Base-by-base conservation (phyloP, 345 rosid species). In the Hibiscus tridactylites region DNA sequence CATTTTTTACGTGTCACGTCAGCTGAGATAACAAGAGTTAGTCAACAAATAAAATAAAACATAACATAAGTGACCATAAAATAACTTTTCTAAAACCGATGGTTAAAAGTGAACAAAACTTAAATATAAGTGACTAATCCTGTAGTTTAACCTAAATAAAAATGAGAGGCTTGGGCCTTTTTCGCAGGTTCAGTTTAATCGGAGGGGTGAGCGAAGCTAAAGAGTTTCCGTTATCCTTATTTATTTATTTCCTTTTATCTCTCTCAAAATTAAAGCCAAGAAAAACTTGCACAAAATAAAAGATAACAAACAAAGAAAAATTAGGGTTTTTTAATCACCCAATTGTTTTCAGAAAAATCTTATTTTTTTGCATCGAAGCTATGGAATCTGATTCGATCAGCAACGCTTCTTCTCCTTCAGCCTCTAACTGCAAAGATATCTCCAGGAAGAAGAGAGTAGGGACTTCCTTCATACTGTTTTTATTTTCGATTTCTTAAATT, bases 401-500 rank as follows among this genome's bases (percentile, higher is more conserved):
- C 66, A 81, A 67, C 83, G 82, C 83, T 72, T 79, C 87, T 69
- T 74, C 85, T 65, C 74, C 88, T 44, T 73, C 85, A 72, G 85
- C 83, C 49, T 80, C 87, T n/a, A 86, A 74, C 81, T 71, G 81
- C 53, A 84, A 66, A 76, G 98, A 91, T 82, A 79, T 87, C 57
- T 82, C 83, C 65, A 91, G 82, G 78, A 93, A 91, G 85, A 93
- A 91, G 81, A 82, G 97, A 86, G 98, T 93, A 58, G 3, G 81
- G 44, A 2, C 11, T n/a, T 57, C 61, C 12, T 31, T 50, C 33
- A 29, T 10, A 35, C 5, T 49, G 35, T 33, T 33, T 71, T 6
- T 33, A 47, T 31, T 13, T 13, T 67, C 13, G 1, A 9, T n/a
- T 57, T n/a, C 17, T 28, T n/a, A 2, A 8, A 9, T 44, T 44